Base-by-base conservation (phyloP, 2,329 filamentous ascomycete species). In the Diaporthe ilicicola region DNA sequence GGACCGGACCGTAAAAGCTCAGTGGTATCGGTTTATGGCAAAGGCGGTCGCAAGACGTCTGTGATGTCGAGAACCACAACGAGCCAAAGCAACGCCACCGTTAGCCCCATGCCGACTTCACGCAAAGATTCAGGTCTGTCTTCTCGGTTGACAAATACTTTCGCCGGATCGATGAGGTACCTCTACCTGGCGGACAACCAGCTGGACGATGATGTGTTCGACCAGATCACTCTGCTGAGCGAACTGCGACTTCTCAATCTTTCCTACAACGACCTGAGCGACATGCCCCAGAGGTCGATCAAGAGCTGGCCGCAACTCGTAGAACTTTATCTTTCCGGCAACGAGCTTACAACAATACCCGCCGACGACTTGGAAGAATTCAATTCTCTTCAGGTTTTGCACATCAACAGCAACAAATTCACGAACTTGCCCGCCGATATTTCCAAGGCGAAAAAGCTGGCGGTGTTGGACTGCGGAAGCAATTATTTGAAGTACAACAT, bases 401-500 rank as follows among this genome's bases (percentile, higher is more conserved):
- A 98, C 79, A 93, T 99, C 83, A 99, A 99, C 83, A 93, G 92
- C 79, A 99, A 99, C 84, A 96, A 97, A 79, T 99, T 99, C 79
- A 97, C 97, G 76, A 97, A 97, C 42, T 86, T 99, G 24, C 96
- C 96, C 2, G 96, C 96, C 10, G 96, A 99, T 79, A 91, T 99
- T 61, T 97, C 94, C 73, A 94, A 97, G 80, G 94, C 97, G 54
- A 93, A 94, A 82, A 96, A 96, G 81, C 88, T 99, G 32, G 92
- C 94, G 6, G 92, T 98, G 62, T 86, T 99, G 64, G 96, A 99
- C 81, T 97, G 97, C 73, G 95, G 95, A 72, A 98, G 93, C 86
- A 99, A 99, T 79, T 91, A 90, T 27, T 86, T 99, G 70, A 99
- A 98, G 81, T 99, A 99, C 87, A 99, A 99, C 79, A 97, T 99